Evolutionary conservation across 257 asterid genomes (phyloP), one percentile per base, ranked within the genome.

Genomic region (Coffea canephora): DNA sequence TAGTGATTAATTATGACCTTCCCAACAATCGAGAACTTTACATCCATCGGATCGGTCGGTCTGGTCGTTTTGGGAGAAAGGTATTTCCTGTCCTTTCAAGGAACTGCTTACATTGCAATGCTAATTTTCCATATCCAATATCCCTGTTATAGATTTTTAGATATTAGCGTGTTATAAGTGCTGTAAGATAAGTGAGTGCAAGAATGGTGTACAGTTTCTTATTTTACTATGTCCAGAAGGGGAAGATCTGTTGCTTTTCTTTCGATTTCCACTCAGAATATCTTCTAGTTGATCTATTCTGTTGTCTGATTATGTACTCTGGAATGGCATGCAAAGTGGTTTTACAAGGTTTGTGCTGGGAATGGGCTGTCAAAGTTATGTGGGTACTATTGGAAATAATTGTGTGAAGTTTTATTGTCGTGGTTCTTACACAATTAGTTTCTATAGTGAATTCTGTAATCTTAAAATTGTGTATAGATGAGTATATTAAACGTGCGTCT

Each of bases 21-120:
- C 99, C 99, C 8, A 95, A 95, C 89, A 93, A 93, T 77, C 87
- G 99, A 83, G 97, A 95, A 86, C 98, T 93, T 76, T 95, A 91
- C 86, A 95, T 95, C 85, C 99, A 93, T 80, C 93, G 99, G 69
- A 95, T 95, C 74, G 99, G 99, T 69, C 91, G 99, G 64, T 95
- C 99, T 77, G 99, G 99, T 67, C 98, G 98, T 81, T 95, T 95
- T 83, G 98, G 99, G 69, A 91, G 99, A 73, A 95, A 95, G 98
- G 99, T 93, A 86, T 71, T 70, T 74, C 61, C 15, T 31, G 34
- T 43, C 39, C 13, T 73, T 50, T 52, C 45, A 66, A 78, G 52
- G 16, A 76, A 68, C 52, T 41, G 15, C 34, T 34, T 31, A 27
- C 65, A 27, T 18, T 23, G 69, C 21, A 27, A 21, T 3, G 15